These are phyloP conservation scores for Dacryopinax primogenitus DNA, from an alignment of 768 basidiomycete species.

Conservation along the genomic window DNA sequence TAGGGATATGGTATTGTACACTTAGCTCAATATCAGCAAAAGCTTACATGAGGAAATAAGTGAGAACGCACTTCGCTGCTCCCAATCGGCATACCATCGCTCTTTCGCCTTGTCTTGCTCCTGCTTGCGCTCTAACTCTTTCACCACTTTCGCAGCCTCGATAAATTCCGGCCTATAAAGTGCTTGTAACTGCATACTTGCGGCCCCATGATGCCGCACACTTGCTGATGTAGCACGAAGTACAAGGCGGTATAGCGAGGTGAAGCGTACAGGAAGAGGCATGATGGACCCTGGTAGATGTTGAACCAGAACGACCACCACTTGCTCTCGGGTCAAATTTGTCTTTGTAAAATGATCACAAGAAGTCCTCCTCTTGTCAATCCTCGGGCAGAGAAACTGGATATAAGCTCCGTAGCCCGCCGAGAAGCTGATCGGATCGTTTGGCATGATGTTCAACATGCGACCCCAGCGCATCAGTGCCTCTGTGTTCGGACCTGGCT, in stretches of 20 bases:
- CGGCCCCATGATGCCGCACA: not conserved
- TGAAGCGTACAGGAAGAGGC: conserved; percentile 3
- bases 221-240: not conserved
- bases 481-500: too few species aligned
- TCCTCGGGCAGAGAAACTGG: too few species aligned
- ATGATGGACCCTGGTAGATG: not conserved
- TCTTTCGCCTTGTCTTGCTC: not conserved
- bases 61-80: not conserved
- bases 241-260: not conserved
- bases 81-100: not conserved
- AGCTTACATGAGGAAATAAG: not conserved
- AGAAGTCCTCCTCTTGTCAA: too few species aligned
- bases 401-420: too few species aligned
- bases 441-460: too few species aligned
- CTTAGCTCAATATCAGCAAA: not conserved
- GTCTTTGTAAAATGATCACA: not conserved
- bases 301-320: not conserved
- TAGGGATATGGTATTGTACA: not conserved
- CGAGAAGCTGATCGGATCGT: too few species aligned
- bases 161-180: not conserved
- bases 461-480: too few species aligned
- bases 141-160: not conserved
- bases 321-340: not conserved
- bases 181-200: not conserved
- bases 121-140: not conserved